Conservation (phyloP, 352 stramenopile genomes). For the Phytophthora constricta region DNA sequence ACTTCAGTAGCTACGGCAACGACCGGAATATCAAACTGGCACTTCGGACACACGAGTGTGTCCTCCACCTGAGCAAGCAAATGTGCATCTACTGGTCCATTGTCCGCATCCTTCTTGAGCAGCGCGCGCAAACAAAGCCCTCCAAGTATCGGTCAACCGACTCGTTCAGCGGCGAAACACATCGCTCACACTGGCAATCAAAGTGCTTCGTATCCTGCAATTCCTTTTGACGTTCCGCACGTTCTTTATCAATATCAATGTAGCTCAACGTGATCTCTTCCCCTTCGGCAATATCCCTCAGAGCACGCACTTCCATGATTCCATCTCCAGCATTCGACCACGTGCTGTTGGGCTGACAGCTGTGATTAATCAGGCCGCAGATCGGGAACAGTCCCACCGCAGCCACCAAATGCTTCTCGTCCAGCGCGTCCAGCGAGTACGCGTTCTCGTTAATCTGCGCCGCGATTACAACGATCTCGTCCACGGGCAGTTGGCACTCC, state of each 20-base stretch:
- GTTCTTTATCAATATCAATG: slow-evolving; percentile 54
- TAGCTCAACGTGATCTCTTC: slow-evolving; percentile 61
- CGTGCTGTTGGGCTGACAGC: slow-evolving; percentile 53
- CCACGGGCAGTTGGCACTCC: slow-evolving; percentile 45
- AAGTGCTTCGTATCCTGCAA: slow-evolving; percentile 59
- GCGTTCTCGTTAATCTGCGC: slow-evolving; percentile 64
- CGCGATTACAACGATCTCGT: slow-evolving; percentile 52
- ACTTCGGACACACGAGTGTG: slow-evolving; percentile 35
- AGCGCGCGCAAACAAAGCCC: slow-evolving; percentile 42
- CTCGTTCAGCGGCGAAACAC: slow-evolving; percentile 32
- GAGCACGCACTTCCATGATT: slow-evolving; percentile 41
- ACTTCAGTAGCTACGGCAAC: slow-evolving; percentile 23
- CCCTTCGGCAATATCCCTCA: slow-evolving; percentile 44
- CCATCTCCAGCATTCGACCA: slow-evolving; percentile 55
- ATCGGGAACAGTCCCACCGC: slow-evolving; percentile 54
- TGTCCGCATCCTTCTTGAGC: slow-evolving; percentile 21
- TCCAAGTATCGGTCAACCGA: slow-evolving; percentile 50
- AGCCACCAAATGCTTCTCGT: slow-evolving; percentile 44
- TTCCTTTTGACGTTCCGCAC: slow-evolving; percentile 38
- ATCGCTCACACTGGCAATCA: slow-evolving; percentile 52
- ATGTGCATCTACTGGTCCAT: slow-evolving; percentile 8
- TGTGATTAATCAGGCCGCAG: slow-evolving; percentile 57
- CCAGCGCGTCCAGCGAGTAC: slow-evolving; percentile 51
- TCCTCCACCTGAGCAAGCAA: slow-evolving; percentile 33
- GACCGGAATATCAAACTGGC: slow-evolving; percentile 26